Evolutionary conservation across 2,329 filamentous ascomycete genomes (phyloP), one percentile per base, ranked within the genome.

Genomic region (Venturia aucupariae): DNA sequence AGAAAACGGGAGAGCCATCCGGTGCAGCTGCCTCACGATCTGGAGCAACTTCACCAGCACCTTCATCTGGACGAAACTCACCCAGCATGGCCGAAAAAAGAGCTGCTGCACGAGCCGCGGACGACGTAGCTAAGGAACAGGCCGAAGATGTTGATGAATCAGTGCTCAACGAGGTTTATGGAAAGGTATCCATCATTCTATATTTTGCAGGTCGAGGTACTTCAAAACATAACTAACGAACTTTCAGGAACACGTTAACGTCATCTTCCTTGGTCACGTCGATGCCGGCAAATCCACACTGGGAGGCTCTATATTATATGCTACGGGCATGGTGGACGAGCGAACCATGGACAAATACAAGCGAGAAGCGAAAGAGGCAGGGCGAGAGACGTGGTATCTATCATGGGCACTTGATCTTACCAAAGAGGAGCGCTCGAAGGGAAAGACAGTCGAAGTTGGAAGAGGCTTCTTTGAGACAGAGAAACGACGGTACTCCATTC

Each of bases 251-350:
- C 86, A 89, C 71, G 83, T 99, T 72, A 99, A 99, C 78, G 89
- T 99, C 70, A 96, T 97, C 69, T 97, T 97, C 79, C 89, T 97
- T 73, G 93, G 94, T 62, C 94, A 99, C 82, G 95, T 99, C 71
- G 94, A 99, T 80, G 94, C 94, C 62, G 94, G 94, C 71, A 99
- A 99, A 80, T 97, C 92, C 46, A 99, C 94, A 3, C 83, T 99
- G 6, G 94, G 94, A 74, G 94, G 94, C 61, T 90, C 90, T 62
- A 96, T 99, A 68, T 82, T 99, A 17, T 96, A 94, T 75, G 86
- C 86, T 62, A 97, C 93, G 5, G 94, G 94, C 66, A 99, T 97
- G 94, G 94, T 99, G n/a, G 95, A 99, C 73, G 92, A 99, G 78
- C 86, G 94, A 75, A 99, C 94, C 42, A 86, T 99, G 82, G 94